A percentile compares a stretch with the other conserved stretches of the same genome.
phyloP scores from a whole-genome alignment of 1,284 basidiomycete species.

The Papiliotrema fonsecae region DNA sequence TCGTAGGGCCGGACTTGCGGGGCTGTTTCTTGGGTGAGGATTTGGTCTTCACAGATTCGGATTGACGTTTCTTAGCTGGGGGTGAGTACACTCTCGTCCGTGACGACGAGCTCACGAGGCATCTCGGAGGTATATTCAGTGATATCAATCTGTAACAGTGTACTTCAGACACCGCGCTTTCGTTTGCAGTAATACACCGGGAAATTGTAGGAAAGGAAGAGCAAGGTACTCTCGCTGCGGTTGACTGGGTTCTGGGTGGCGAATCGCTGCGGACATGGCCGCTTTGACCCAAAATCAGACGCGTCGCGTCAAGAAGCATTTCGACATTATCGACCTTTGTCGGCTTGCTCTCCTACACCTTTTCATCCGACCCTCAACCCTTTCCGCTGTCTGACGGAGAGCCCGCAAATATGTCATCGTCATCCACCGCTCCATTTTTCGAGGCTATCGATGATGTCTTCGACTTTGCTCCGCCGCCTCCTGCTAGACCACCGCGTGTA shows the following conservation, averaged over 20 bases:
- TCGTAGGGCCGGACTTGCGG: neutral
- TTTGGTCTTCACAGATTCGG: neutral
- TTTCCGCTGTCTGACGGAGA: neutral
- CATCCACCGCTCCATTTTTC: slow-evolving; percentile 8
- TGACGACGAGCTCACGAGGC: neutral
- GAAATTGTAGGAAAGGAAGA: too few relatives aligned
- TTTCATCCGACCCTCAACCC: neutral
- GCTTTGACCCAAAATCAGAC: slow-evolving; percentile 3
- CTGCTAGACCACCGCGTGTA: neutral
- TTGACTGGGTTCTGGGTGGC: too few relatives aligned
- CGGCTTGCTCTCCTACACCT: neutral
- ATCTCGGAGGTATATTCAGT: neutral
- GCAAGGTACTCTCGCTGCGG: too few relatives aligned
- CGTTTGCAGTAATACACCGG: too few relatives aligned
- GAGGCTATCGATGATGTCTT: slow-evolving; percentile 16
- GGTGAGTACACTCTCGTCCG: neutral
- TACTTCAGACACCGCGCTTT: too few relatives aligned
- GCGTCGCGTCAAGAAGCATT: slow-evolving; percentile 9
- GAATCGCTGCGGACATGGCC: too few relatives aligned
- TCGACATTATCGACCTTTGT: neutral
- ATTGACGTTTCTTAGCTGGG: neutral
- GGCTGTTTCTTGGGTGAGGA: slow-evolving; percentile 3
- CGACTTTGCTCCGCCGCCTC: slow-evolving; percentile 8
- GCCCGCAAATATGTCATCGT: neutral
- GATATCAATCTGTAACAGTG: too few relatives aligned